These are phyloP conservation scores for Ceratobasidium sp. DNA, from an alignment of 1,284 basidiomycete species.

Conservation along the genomic window DNA sequence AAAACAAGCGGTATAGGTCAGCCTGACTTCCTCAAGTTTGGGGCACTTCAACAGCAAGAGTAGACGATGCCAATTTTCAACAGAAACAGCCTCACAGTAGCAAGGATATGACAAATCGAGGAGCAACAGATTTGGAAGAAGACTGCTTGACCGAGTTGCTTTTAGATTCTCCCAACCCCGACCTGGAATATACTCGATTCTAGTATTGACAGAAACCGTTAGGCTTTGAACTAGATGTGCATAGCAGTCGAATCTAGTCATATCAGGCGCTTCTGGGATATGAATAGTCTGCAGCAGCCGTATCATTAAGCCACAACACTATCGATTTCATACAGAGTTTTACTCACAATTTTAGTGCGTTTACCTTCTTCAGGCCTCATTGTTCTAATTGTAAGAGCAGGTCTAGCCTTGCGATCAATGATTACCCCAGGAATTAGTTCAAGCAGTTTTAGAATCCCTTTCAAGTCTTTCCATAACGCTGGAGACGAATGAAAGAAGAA, in stretches of 20 bases:
- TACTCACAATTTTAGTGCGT: slow-evolving; percentile 2
- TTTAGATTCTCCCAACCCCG: background rate
- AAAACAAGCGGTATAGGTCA: background rate
- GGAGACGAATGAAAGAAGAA: slow-evolving; percentile 13
- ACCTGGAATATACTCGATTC: background rate
- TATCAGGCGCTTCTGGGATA: background rate
- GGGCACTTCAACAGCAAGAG: background rate
- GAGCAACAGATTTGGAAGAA: background rate
- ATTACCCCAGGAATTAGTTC: background rate
- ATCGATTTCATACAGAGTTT: background rate
- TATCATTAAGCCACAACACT: background rate
- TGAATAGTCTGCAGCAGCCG: background rate
- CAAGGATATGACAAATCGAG: background rate
- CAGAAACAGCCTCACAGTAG: background rate
- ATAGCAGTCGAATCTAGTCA: slow-evolving; percentile 25
- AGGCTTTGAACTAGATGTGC: slow-evolving; percentile 9
- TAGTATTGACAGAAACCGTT: background rate
- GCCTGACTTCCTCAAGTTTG: background rate
- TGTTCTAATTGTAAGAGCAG: too few relatives aligned
- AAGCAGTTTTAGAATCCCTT: background rate
- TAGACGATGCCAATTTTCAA: background rate
- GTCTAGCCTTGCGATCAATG: too few relatives aligned
- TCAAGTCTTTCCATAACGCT: slow-evolving; percentile 17
- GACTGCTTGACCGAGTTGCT: background rate
- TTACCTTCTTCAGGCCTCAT: too few relatives aligned